Evolutionary conservation across 2,329 filamentous ascomycete genomes (phyloP).

Genomic region (Didymella segeticola): DNA sequence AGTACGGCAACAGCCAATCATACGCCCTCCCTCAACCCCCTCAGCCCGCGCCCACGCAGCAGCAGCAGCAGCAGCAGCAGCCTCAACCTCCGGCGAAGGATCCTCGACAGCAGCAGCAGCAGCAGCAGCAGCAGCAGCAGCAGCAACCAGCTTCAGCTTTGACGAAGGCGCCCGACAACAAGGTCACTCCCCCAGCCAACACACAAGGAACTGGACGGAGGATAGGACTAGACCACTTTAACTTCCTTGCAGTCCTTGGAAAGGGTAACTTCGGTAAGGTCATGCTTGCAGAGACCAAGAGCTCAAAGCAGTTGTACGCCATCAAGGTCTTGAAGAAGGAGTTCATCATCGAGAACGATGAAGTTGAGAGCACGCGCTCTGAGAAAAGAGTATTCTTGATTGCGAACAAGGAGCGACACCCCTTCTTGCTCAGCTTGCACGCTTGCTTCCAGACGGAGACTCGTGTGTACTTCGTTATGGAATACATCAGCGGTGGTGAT

Average conservation of each 20-base stretch:
- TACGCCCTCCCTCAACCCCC: slow-evolving; percentile 44
- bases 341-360: slow-evolving; percentile 99
- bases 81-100: slow-evolving; percentile 41
- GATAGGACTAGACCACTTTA: slow-evolving; percentile 97
- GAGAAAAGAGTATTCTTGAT: slow-evolving; percentile 98
- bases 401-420: slow-evolving; percentile 95
- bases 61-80: not conserved
- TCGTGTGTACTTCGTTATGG: slow-evolving; percentile 98
- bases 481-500: slow-evolving; percentile 98
- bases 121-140: slow-evolving; percentile 58
- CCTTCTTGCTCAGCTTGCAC: slow-evolving; percentile 92
- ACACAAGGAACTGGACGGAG: slow-evolving; percentile 75
- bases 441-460: slow-evolving; percentile 99
- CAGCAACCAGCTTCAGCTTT: slow-evolving; percentile 39
- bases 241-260: slow-evolving; percentile 95
- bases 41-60: slow-evolving; percentile 39
- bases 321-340: slow-evolving; percentile 99
- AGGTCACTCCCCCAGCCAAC: slow-evolving; percentile 73
- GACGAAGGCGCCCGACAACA: slow-evolving; percentile 51
- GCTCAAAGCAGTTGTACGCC: slow-evolving; percentile 87
- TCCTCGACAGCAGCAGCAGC: slow-evolving; percentile 45
- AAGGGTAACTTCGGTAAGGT: slow-evolving; percentile 99
- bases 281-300: slow-evolving; percentile 98
- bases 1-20: slow-evolving; percentile 25
- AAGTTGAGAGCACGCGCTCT: slow-evolving; percentile 96